Percentiles rank a stretch among this genome's conserved stretches.
Conservation (phyloP, 805 yeast genomes). For the Myxozyma geophila region DNA sequence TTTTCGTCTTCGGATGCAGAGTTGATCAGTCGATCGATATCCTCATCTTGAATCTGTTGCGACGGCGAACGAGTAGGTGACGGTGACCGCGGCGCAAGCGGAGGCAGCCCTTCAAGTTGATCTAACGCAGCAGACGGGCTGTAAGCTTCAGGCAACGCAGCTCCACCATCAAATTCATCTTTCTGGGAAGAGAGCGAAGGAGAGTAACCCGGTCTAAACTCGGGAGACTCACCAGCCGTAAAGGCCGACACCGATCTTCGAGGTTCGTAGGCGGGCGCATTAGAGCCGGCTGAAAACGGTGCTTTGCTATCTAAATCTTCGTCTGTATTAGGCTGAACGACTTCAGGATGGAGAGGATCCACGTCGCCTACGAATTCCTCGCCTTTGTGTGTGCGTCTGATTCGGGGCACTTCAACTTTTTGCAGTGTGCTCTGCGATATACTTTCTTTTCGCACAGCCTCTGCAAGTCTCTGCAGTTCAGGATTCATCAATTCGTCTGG, state of each 20-base stretch:
- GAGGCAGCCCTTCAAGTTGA: neutral
- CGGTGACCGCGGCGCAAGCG: neutral
- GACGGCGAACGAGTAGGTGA: slow-evolving; percentile 5
- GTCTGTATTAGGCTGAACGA: neutral
- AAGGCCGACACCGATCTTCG: neutral
- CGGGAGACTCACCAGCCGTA: neutral
- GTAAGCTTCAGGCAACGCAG: neutral
- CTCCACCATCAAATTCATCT: slow-evolving; percentile 6
- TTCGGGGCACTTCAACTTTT: slow-evolving; percentile 61
- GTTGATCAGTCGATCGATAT: slow-evolving; percentile 33
- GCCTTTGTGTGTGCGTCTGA: slow-evolving; percentile 84
- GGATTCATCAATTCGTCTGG: slow-evolving; percentile 80
- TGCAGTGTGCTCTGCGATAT: slow-evolving; percentile 71
- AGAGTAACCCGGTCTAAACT: slow-evolving; percentile 1
- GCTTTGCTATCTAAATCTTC: slow-evolving; percentile 1
- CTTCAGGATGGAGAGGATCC: slow-evolving; percentile 42
- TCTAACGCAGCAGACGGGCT: slow-evolving; percentile 1
- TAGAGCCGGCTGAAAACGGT: slow-evolving; percentile 1
- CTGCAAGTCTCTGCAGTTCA: slow-evolving; percentile 70
- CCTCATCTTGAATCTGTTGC: slow-evolving; percentile 27
- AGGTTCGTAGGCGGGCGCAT: neutral
- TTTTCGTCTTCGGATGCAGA: slow-evolving; percentile 34
- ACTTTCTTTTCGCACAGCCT: slow-evolving; percentile 69
- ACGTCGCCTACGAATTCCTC: slow-evolving; percentile 75
- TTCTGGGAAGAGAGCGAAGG: neutral